Conservation (phyloP, 768 basidiomycete species). For the Roridomyces roridus region DNA sequence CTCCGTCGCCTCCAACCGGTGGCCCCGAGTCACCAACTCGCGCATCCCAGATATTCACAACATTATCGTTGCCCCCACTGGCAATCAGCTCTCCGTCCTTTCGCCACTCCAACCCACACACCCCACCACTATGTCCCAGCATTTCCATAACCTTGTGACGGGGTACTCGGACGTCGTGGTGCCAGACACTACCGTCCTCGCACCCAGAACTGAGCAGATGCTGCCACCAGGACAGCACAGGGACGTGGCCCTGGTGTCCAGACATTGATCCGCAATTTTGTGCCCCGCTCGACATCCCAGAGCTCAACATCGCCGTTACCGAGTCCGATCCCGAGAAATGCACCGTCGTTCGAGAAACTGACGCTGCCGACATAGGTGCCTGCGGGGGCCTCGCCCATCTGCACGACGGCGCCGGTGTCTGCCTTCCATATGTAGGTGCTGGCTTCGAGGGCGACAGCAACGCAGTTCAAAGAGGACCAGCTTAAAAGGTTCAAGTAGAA, state of each 20-base stretch:
- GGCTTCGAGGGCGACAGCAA: constrained; percentile 89
- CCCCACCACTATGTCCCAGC: constrained; percentile 89
- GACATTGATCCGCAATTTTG: constrained; percentile 90
- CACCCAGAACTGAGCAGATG: constrained; percentile 90
- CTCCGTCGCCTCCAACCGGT: constrained; percentile 36
- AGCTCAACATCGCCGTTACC: constrained; percentile 89
- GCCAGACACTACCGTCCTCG: constrained; percentile 93
- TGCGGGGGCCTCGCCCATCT: constrained; percentile 76
- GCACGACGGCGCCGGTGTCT: constrained; percentile 83
- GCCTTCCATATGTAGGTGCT: constrained; percentile 95
- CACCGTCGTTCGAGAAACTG: constrained; percentile 81
- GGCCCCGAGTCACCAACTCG: constrained; percentile 65
- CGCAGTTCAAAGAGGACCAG: constrained; percentile 86
- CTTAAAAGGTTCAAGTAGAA: constrained; percentile 95
- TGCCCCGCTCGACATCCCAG: constrained; percentile 87
- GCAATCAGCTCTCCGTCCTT: constrained; percentile 88
- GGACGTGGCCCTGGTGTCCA: constrained; percentile 85
- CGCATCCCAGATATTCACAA: constrained; percentile 97
- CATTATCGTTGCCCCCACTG: constrained; percentile 96
- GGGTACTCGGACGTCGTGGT: constrained; percentile 91
- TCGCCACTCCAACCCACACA: constrained; percentile 92
- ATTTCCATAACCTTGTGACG: constrained; percentile 91
- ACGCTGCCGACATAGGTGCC: constrained; percentile 79
- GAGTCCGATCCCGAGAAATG: constrained; percentile 82
- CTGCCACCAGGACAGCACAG: constrained; percentile 85